Evolutionary conservation across 1,139 yeast genomes (phyloP), one percentile per base, ranked within the genome.

Genomic region (Nadsonia commutata): DNA sequence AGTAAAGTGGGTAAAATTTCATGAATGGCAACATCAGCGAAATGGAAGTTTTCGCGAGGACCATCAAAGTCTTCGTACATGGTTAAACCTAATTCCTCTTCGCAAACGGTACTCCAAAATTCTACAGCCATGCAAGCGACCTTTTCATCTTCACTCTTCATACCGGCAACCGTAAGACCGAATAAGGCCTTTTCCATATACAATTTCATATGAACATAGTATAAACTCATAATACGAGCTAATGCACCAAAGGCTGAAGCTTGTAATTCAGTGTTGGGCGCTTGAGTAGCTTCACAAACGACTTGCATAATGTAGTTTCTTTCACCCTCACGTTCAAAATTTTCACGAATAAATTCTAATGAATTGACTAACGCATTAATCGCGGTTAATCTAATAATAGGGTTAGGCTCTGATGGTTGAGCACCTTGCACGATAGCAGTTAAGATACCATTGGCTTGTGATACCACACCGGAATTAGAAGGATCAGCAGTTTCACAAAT

Each of bases 61-160:
- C 41, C 46, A 3, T 37, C 46, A 5, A 48, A 56, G 19, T 45
- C 47, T 16, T 43, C 64, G 60, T 45, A 70, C 66, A 46, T 50
- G 52, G 64, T 68, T 52, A 83, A 94, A 44, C 75, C 77, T 52
- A 73, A 68, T 62, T 93, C 98, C 59, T 83, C 96, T 66, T 90
- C 98, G 66, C 97, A 86, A 18, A 90, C 93, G 22, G 97, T 85
- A 48, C 93, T 79, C 98, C 98, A 90, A 61, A 90, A 90, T 65
- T 90, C 98, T 43, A 90, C 94, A 20, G 98, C 97, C 95, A 90
- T 88, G 61, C 96, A 85, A 1, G 96, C 84, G 31, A 90, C 97
- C 56, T 76, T 76, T 57, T 84, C 95, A 63, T 85, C 84, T 31
- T 68, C 61, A 48, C 88, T 79, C 63, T 80, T 82, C 96, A 90